phyloP scores from a whole-genome alignment of 2,329 filamentous ascomycete genomes.

The Trichophyton equinum region DNA sequence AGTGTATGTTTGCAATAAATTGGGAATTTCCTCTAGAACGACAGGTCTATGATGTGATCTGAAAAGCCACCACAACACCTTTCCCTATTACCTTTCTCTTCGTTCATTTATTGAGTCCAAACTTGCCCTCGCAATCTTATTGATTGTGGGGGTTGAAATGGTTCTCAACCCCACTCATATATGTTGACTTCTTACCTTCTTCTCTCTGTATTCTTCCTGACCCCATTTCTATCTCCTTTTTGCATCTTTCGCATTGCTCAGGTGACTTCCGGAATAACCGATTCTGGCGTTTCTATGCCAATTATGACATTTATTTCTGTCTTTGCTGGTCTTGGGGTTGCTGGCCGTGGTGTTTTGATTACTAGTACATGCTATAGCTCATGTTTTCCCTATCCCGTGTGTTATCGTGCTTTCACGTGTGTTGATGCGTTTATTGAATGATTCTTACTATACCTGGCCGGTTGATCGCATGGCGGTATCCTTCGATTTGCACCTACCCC shows the following conservation, averaged over 20 bases:
- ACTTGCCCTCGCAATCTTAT: not conserved
- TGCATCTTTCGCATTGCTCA: not conserved
- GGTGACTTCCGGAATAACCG: not conserved
- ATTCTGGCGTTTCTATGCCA: slow-evolving; percentile 4
- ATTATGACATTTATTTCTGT: slow-evolving; percentile 3
- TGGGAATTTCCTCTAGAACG: not conserved
- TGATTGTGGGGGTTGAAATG: not conserved
- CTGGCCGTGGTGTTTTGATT: slow-evolving; percentile 3
- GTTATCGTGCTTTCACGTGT: not conserved
- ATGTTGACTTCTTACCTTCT: not conserved
- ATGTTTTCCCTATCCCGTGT: not conserved
- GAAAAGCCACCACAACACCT: not conserved
- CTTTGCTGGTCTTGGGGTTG: slow-evolving; percentile 3
- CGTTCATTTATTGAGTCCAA: not conserved
- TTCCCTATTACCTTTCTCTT: not conserved
- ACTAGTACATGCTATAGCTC: slow-evolving; percentile 2
- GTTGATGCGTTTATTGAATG: slow-evolving; percentile 2
- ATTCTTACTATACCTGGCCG: not conserved
- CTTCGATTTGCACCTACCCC: not conserved
- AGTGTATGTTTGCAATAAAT: not conserved
- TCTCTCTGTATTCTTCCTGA: slow-evolving; percentile 1
- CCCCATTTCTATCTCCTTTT: not conserved
- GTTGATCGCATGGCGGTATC: slow-evolving; percentile 1
- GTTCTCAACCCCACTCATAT: not conserved
- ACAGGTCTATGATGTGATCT: not conserved